Evolutionary conservation across 192 early-diverging fungal species (phyloP), one percentile per base, ranked within the genome.

Genomic region (Fimicolochytrium jonesii): DNA sequence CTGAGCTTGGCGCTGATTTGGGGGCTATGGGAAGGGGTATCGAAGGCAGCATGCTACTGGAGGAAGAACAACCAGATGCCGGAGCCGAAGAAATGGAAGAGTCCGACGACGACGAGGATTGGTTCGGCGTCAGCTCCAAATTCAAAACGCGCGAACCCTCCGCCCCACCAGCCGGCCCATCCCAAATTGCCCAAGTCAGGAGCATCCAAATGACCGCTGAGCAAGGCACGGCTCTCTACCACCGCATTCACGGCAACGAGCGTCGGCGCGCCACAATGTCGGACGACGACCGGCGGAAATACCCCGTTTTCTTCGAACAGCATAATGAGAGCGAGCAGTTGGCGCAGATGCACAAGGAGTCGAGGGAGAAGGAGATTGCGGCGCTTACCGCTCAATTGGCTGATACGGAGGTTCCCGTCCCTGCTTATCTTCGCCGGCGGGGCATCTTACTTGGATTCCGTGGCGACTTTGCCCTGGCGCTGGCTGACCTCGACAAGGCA

Each of bases 401-500:
- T 2, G 41, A 51, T 15, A 51, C 61, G 7, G 68, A 55, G 26
- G 59, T 78, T 0, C 74, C 76, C 0, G 69, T 78, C 37, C 79
- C 79, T 13, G 70, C 72, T 2, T 56, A 77, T 65, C 60, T 71
- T 30, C 35, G 80, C 20, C 35, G 66, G 20, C 55, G 80, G 43
- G 80, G 80, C 1, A 69, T 72, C 18, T 39, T 82, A 0, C 54
- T 60, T 41, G 69, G 68, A 4, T 53, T 68, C 34, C 43, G 71
- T 10, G 73, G 66, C 11, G 35, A 74, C 18, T 78, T 70, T 37
- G 46, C 61, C 6, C 41, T 61, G 44, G 74, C 80, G 0, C 34
- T 75, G 56, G 56, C 42, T n/a, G 80, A 82, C 56, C 59, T 82
- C 4, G 59, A 64, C 51, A 69, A 51, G 43, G 72, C 80, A n/a